phyloP scores from a whole-genome alignment of 345 rosid genomes.

The Eucalyptus marginata region DNA sequence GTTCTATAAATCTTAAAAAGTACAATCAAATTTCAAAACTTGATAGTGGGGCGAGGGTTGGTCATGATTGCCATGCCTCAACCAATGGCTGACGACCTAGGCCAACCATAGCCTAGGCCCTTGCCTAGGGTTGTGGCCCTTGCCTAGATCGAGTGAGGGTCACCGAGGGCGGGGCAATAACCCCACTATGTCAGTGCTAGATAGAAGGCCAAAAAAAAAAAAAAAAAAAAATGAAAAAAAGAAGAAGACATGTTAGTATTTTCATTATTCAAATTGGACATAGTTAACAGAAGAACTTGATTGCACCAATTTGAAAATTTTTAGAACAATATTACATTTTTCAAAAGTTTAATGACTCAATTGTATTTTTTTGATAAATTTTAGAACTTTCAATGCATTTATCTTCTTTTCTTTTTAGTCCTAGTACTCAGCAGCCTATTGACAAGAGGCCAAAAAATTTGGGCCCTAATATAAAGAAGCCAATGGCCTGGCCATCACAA shows the following conservation, averaged over 20 bases:
- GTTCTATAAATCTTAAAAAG: background rate
- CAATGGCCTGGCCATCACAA: background rate
- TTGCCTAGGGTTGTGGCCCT: no score
- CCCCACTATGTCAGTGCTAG: background rate
- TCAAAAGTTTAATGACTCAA: background rate
- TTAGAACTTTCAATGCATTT: background rate
- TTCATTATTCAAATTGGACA: background rate
- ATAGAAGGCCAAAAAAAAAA: background rate
- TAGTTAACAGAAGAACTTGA: rapidly evolving
- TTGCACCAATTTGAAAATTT: background rate
- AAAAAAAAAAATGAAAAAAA: background rate
- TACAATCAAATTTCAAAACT: background rate
- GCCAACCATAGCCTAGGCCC: no score
- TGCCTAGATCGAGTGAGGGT: background rate
- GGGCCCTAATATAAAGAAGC: background rate
- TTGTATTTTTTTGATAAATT: background rate
- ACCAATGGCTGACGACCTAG: no score
- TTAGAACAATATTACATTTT: background rate
- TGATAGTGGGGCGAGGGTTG: no score
- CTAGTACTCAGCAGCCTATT: background rate
- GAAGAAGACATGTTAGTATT: background rate
- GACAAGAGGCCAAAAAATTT: background rate
- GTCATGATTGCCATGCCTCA: rapidly evolving
- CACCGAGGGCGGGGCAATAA: background rate
- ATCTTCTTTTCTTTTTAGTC: background rate